Evolutionary conservation across 2,329 filamentous ascomycete species (phyloP), one percentile per base, ranked within the genome.

Genomic region (Pyricularia pennisetigena): DNA sequence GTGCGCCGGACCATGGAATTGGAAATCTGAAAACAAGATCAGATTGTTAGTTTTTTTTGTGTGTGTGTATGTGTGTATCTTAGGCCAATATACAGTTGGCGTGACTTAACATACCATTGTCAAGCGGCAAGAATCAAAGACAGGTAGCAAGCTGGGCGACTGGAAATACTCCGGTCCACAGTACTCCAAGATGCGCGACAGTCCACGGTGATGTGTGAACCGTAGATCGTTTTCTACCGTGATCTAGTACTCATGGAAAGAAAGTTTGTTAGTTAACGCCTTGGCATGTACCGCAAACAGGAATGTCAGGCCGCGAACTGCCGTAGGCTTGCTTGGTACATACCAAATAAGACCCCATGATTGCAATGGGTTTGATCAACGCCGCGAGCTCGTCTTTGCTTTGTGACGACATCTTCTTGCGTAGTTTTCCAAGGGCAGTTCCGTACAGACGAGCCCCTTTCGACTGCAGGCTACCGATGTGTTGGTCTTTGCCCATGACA

Each of bases 91-190:
- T 28, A 28, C 2, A 20, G 4, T 20, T 16, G 4, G 29, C 14
- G 16, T 4, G 14, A 12, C 14, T 4, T 8, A 26, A 35, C 68
- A 3, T 68, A 73, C 72, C 64, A 74, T 67, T 2, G 73, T 69
- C 61, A 72, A 70, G n/a, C 74, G 72, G 41, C 71, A 71, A 10
- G 73, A 72, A 49, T 73, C 71, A 66, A 73, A 74, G 2, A 73
- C 67, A 29, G 73, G 72, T 24, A 75, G 68, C 26, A 74, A 67
- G 1, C 68, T 67, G 4, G 72, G 70, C 3, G 71, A 70, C 61
- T 74, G 74, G 65, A 75, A 74, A 30, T 67, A 66, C 59, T 69
- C 70, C 3, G 73, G 74, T 0, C 74, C 74, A 24, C 74, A 74
- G 29, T 72, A 68, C 68, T 72, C 71, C n/a, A 75, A 66, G 28